Base-by-base conservation (phyloP, 2,329 filamentous ascomycete species). In the Metarhizium sp. region DNA sequence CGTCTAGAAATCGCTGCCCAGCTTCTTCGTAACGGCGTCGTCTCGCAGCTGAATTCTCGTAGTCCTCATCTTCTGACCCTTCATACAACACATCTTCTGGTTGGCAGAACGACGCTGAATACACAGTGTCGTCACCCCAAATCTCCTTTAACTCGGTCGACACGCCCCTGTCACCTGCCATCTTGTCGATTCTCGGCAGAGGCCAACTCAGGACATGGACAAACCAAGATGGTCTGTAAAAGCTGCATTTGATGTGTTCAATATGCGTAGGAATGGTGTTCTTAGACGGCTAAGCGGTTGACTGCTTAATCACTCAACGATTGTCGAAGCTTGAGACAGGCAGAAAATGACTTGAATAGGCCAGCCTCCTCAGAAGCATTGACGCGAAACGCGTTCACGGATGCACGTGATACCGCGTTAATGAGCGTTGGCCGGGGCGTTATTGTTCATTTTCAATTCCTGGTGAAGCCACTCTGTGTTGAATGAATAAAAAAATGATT, bases 11-110 rank as follows among this genome's bases (percentile, higher is more conserved):
- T 38, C 76, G 74, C 36, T 75, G 69, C 1, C 81, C 86, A 13
- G 85, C 78, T 0, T 73, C 68, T 65, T 88, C 84, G 57, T 85
- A 82, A 57, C 81, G 76, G 25, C 72, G 67, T 30, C 75, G 75
- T 64, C 79, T 75, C 3, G 73, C 67, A 36, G 71, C 71, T 3
- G 78, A 68, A 20, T 65, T 66, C 13, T 75, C 68, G 59, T 81
- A 80, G 54, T 78, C 65, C 38, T 82, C 79, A 50, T 82, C 73
- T 49, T 87, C 82, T 6, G 80, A 80, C n/a, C 80, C 78, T 7
- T 75, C 69, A 58, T 75, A 80, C 16, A 84, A 68, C 13, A 81
- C 67, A 45, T 82, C 80, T 53, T 75, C 69, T 2, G 72, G 62
- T 18, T 60, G 52, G 47, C 70, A 70, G 8, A 64, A 66, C 2